Evolutionary conservation across 2,329 filamentous ascomycete species (phyloP).

Genomic region (Pseudocercospora eumusae): DNA sequence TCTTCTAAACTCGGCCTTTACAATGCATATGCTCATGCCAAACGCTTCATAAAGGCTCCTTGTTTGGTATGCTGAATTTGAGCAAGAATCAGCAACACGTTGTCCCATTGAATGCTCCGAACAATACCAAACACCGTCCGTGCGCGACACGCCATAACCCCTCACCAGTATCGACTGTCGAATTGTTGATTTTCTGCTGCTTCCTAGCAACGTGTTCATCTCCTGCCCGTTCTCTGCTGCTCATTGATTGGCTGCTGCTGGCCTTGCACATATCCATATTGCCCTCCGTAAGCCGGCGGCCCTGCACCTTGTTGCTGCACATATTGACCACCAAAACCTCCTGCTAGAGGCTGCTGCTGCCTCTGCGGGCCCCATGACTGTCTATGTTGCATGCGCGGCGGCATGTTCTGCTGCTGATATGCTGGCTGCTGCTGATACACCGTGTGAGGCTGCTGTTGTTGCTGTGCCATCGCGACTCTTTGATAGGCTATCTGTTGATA

Average conservation of each 20-base stretch:
- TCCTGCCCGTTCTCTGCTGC: constrained; percentile 1
- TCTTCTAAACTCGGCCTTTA: background rate
- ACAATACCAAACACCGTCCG: background rate
- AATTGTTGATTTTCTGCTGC: background rate
- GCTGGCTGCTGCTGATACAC: constrained; percentile 16
- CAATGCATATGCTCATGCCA: constrained; percentile 1
- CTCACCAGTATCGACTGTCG: constrained; percentile 3
- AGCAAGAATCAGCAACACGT: background rate
- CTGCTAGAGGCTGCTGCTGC: constrained; percentile 15
- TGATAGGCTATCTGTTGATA: constrained; percentile 34
- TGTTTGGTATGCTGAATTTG: background rate
- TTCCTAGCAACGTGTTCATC: background rate
- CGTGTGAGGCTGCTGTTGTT: constrained; percentile 16
- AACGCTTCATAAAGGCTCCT: constrained; percentile 6
- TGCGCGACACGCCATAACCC: background rate
- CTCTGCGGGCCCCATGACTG: constrained; percentile 12
- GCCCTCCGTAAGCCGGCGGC: constrained; percentile 12
- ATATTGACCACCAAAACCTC: constrained; percentile 26
- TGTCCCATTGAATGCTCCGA: background rate
- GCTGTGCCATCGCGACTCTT: constrained; percentile 22
- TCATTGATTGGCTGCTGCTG: constrained; percentile 3
- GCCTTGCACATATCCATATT: constrained; percentile 8
- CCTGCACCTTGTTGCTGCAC: constrained; percentile 19
- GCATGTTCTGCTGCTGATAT: constrained; percentile 16
- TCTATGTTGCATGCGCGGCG: constrained; percentile 12